These are phyloP conservation scores for Fusarium poae DNA, from an alignment of 2,329 filamentous ascomycete genomes.

Conservation along the genomic window DNA sequence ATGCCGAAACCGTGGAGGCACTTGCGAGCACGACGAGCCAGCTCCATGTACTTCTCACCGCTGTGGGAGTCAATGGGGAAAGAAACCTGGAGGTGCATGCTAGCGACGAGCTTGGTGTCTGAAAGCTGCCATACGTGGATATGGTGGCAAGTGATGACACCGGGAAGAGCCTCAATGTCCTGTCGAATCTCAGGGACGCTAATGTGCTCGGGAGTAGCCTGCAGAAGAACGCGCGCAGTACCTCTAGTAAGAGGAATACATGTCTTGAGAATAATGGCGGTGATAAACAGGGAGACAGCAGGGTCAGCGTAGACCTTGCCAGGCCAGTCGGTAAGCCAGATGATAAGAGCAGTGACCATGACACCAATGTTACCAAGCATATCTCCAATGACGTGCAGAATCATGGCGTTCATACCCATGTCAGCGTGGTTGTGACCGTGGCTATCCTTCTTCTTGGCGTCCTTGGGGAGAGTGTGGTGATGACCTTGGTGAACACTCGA, in stretches of 20 bases:
- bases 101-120: slow-evolving; percentile 93
- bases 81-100: slow-evolving; percentile 90
- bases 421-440: slow-evolving; percentile 86
- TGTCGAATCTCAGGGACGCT: slow-evolving; percentile 90
- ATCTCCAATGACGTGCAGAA: slow-evolving; percentile 83
- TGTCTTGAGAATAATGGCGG: slow-evolving; percentile 79
- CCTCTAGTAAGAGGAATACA: slow-evolving; percentile 84
- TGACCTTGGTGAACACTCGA: slow-evolving; percentile 76
- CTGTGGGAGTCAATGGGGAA: slow-evolving; percentile 89
- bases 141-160: slow-evolving; percentile 92
- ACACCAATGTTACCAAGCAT: slow-evolving; percentile 89
- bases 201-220: slow-evolving; percentile 91
- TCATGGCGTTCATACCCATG: slow-evolving; percentile 93
- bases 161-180: slow-evolving; percentile 87
- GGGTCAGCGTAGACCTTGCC: slow-evolving; percentile 93
- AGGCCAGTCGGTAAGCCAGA: slow-evolving; percentile 88
- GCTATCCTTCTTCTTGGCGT: slow-evolving; percentile 69
- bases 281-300: slow-evolving; percentile 92
- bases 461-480: slow-evolving; percentile 82
- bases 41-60: slow-evolving; percentile 86
- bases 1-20: slow-evolving; percentile 97
- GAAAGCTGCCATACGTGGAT: slow-evolving; percentile 98
- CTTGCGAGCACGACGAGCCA: slow-evolving; percentile 83
- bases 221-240: slow-evolving; percentile 88
- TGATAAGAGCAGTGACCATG: slow-evolving; percentile 84